A percentile compares a stretch with the other conserved stretches of the same genome.
Conservation (phyloP, 306 rosid species). For the Pueraria montana region DNA sequence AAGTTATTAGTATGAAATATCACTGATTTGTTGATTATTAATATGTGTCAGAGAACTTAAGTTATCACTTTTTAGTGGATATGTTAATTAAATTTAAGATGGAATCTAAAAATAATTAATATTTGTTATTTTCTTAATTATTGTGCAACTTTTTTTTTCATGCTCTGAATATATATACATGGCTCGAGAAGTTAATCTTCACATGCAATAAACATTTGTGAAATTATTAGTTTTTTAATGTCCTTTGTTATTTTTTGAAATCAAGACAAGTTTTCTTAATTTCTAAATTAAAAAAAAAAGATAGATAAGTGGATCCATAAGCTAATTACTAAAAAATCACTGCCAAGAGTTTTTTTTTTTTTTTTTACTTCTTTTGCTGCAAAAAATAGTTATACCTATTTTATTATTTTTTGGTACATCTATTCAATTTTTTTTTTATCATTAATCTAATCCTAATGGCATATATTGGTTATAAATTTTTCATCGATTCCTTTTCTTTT, state of each 20-base stretch:
- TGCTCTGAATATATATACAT: too few species aligned
- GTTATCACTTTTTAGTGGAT: too few species aligned
- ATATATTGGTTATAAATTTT: background rate
- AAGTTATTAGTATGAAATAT: too few species aligned
- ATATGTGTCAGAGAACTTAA: too few species aligned
- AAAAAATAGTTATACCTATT: too few species aligned
- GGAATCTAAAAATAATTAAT: too few species aligned
- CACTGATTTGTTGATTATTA: too few species aligned
- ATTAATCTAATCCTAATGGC: background rate
- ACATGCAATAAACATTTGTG: background rate
- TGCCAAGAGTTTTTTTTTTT: background rate
- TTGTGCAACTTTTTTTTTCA: background rate
- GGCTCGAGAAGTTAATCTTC: background rate
- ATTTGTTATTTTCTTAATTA: too few species aligned
- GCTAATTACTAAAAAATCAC: background rate
- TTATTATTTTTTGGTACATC: too few species aligned
- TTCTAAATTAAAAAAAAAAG: too few species aligned
- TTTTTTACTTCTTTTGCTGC: background rate
- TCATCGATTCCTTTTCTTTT: background rate
- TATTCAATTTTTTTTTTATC: background rate
- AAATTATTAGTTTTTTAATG: background rate
- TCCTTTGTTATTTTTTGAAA: background rate
- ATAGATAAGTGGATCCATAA: background rate
- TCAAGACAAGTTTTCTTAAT: background rate
- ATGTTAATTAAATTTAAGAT: too few species aligned